These are phyloP conservation scores for Microstegium vimineum DNA, from an alignment of 176 grass and related monocot species.

Conservation along the genomic window DNA sequence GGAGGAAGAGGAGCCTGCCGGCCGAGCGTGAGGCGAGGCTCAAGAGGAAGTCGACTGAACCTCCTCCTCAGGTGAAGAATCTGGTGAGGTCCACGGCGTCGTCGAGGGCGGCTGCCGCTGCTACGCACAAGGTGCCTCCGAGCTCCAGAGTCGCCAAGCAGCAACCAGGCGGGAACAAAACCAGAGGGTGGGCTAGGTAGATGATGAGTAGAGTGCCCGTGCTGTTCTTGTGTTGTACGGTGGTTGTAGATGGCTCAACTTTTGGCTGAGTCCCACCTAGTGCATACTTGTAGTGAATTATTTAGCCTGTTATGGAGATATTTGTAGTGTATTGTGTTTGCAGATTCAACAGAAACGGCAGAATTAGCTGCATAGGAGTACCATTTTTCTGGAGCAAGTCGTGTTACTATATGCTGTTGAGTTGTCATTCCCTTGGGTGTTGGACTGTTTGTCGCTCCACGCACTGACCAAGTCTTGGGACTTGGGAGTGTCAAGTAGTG, in stretches of 20 bases:
- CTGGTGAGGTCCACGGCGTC: constrained; percentile 40
- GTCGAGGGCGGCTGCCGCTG: constrained; percentile 31
- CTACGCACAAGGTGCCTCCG: constrained; percentile 29
- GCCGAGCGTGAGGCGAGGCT: constrained; percentile 35
- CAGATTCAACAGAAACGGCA: neutral
- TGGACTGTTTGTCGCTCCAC: no score
- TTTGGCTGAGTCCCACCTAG: constrained; percentile 16
- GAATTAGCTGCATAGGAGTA: neutral
- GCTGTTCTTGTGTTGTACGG: no score
- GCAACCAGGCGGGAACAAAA: constrained; percentile 39
- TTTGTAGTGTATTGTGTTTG: neutral
- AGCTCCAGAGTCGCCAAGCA: constrained; percentile 33
- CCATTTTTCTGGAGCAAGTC: neutral
- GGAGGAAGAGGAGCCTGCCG: constrained; percentile 55
- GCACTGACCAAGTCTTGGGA: no score
- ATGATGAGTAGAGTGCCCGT: no score
- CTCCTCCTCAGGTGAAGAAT: constrained; percentile 38
- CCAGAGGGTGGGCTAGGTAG: constrained; percentile 66
- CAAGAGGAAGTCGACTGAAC: constrained; percentile 45
- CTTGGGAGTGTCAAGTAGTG: no score
- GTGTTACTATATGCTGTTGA: neutral
- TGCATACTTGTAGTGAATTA: neutral
- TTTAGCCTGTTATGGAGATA: neutral
- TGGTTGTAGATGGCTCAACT: neutral
- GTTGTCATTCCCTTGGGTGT: no score